Evolutionary conservation across 2,329 filamentous ascomycete genomes (phyloP), one percentile per base, ranked within the genome.

Genomic region (Chaetomium sp.): DNA sequence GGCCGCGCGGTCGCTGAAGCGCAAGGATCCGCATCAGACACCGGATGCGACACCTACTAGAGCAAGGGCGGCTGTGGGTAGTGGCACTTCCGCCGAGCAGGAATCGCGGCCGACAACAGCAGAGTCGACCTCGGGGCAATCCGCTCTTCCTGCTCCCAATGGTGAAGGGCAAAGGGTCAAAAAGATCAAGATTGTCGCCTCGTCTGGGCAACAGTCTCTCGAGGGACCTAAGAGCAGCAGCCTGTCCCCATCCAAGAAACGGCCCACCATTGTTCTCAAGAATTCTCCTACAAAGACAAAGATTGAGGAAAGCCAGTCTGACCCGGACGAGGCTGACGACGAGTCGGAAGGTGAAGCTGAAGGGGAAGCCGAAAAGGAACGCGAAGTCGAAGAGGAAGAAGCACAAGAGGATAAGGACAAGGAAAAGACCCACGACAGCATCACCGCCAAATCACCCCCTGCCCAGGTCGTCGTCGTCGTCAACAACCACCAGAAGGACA

Each of bases 11-110:
- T 43, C 50, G 6, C 42, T 56, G 35, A 68, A 66, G 62, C 64
- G 64, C 49, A 66, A 65, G 53, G 64, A 61, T 33, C 54, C 54
- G 12, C 62, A 62, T 19, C 12, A 56, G 36, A 61, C 61, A 5
- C 57, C 60, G 10, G 58, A 59, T 42, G 46, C 54, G 5, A 61
- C 61, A 2, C 57, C 61, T 27, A 55, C 42, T 37, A 58, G 50
- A 37, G 1, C 42, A 1, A 43, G 43, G 51, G 36, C 32, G 36
- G 11, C 32, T 11, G n/a, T 14, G 34, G 9, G 37, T 8, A 49
- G 33, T 36, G 48, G 37, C 11, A 4, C 49, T 3, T 11, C 38
- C 36, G 35, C 35, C 7, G 32, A 9, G 33, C 9, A 32, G 12
- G 12, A 12, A 36, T 12, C 45, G 33, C 4, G 33, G 6, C 33